Evolutionary conservation across 257 asterid genomes (phyloP), one percentile per base, ranked within the genome.

Genomic region (Coffea eugenioides): DNA sequence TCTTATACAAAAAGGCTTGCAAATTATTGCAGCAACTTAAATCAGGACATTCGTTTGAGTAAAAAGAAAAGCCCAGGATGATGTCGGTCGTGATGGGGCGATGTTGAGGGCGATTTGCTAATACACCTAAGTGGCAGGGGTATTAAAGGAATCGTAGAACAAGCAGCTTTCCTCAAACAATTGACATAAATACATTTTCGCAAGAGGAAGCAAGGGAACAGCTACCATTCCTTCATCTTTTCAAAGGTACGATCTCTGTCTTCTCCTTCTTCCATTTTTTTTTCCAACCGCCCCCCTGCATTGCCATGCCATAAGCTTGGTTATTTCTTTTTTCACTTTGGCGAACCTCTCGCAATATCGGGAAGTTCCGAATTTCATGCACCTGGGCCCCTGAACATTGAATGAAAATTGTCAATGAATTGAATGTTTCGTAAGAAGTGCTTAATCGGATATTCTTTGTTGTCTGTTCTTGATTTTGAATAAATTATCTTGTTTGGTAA

Each of bases 101-200:
- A 3, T 15, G 4, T 69, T 46, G 21, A 31, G 5, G 15, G 12
- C 5, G 10, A 72, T 48, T 6, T 8, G 15, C 6, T 12, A 43
- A 7, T 74, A 54, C 10, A 23, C 3, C 51, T 23, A 15, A 64
- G 41, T 16, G n/a, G 2, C 61, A 75, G 69, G 83, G 83, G 80
- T 69, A 74, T 1, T 67, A 52, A 56, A 0, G 83, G 72, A 75
- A 80, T 68, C 21, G 46, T 5, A 14, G 3, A 74, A 52, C 34
- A 31, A 31, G 34, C 34, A 31, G 34, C 34, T 31, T 31, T 31
- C 34, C 34, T 31, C 34, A 31, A 31, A 31, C 34, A 31, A 31
- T 31, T 0, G 34, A 31, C 34, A 31, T 31, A 31, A 31, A 31
- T 31, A 31, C 34, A 31, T 31, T 31, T 31, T 31, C 34, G 34